Base-by-base conservation (phyloP, 352 stramenopile species). In the Phytopythium litorale region DNA sequence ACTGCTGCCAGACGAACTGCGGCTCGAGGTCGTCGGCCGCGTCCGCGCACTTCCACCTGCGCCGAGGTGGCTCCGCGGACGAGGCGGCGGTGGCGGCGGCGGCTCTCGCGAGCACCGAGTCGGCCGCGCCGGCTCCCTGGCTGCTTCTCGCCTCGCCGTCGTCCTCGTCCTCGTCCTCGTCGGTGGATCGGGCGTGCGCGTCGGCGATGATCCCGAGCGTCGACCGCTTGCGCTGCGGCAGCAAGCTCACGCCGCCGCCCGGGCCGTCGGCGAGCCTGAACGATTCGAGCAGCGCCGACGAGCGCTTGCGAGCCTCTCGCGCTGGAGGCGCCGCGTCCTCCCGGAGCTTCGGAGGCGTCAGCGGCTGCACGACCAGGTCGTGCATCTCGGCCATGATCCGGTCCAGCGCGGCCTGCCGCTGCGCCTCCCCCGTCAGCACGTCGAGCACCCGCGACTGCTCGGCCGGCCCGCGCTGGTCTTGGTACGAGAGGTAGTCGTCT, bases 301-400 rank as follows among this genome's bases (percentile, higher is more conserved):
- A 57, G 32, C 30, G 51, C 32, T 57, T 57, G 9, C 32, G 50
- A 7, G 18, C 4, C 18, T 40, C 50, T 13, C 28, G 19, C 21
- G 19, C 4, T 19, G 19, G 51, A 3, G n/a, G 32, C 7, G 4
- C 18, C 16, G 33, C 11, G 21, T 16, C 32, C 4, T 46, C 32
- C 4, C 1, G 4, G 32, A 5, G 0, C 7, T 11, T 2, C 4
- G 33, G 19, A 1, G 9, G 56, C 18, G 65, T 63, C 16, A 81
- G 54, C 6, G 71, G 66, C 30, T 88, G 70, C 40, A 72, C 74
- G 19, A 88, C 68, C 78, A 57, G 37, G 19, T 45, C 51, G 19
- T 45, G 33, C 51, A 90, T 90, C 28, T 88, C 81, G n/a, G 70
- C 72, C 67, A 90, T 74, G 62, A 88, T 79, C 1, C 79, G 71